Conservation (phyloP, 1,139 yeast species). For the Eremothecium sinecaudum region DNA sequence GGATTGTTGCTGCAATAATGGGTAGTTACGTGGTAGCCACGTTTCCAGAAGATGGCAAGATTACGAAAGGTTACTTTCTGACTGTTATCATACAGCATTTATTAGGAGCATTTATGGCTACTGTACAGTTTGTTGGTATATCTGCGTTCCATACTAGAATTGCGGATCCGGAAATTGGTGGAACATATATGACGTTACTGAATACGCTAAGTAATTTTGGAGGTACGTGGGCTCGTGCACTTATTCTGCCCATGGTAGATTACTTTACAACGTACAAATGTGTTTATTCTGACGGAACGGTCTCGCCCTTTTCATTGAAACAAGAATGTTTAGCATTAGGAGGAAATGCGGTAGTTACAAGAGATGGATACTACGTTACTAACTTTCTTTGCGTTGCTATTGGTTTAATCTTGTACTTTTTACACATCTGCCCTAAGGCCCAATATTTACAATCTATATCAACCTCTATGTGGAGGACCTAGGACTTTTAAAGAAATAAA, state of each 20-base stretch:
- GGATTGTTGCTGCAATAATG: slow-evolving; percentile 62
- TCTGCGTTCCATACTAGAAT: slow-evolving; percentile 92
- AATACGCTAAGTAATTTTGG: slow-evolving; percentile 90
- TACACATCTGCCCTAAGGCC: slow-evolving; percentile 53
- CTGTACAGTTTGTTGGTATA: slow-evolving; percentile 88
- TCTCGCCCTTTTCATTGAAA: slow-evolving; percentile 27
- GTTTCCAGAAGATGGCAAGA: slow-evolving; percentile 52
- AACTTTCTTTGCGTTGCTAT: slow-evolving; percentile 59
- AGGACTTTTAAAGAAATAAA: too few relatives aligned
- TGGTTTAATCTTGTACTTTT: slow-evolving; percentile 57
- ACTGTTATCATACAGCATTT: slow-evolving; percentile 74
- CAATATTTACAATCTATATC: slow-evolving; percentile 30
- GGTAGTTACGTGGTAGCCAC: slow-evolving; percentile 66
- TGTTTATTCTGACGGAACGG: slow-evolving; percentile 15
- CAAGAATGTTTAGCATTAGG: slow-evolving; percentile 42
- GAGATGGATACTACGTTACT: slow-evolving; percentile 81
- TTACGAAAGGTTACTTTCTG: slow-evolving; percentile 42
- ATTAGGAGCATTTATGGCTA: slow-evolving; percentile 82
- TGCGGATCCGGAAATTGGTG: slow-evolving; percentile 93
- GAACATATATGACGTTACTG: slow-evolving; percentile 93
- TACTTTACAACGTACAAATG: slow-evolving; percentile 62
- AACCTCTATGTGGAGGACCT: slow-evolving; percentile 31
- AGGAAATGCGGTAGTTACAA: slow-evolving; percentile 45
- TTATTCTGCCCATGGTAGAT: slow-evolving; percentile 73
- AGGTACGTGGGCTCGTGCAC: slow-evolving; percentile 92